Conservation (phyloP, 192 early-diverging fungal genomes). For the Backusella luteola region DNA sequence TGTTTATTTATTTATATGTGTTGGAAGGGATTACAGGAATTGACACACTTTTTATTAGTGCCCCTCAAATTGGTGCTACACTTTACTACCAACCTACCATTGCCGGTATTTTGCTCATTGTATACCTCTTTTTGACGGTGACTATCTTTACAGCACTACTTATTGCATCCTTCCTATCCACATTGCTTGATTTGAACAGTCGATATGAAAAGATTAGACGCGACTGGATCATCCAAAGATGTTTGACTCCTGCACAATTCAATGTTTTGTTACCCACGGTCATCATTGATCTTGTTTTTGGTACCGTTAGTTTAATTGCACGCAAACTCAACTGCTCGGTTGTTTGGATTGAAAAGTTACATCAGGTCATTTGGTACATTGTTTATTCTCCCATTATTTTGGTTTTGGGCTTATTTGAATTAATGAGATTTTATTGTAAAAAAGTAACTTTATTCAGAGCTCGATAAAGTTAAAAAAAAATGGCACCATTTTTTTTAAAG, state of each 20-base stretch:
- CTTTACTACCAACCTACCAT: slow-evolving; percentile 25
- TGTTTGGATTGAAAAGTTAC: slow-evolving; percentile 9
- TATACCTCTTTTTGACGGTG: slow-evolving; percentile 29
- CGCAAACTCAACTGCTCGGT: background rate
- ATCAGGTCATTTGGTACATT: slow-evolving; percentile 26
- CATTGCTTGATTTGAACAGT: slow-evolving; percentile 12
- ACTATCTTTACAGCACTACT: slow-evolving; percentile 21
- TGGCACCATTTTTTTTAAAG: background rate
- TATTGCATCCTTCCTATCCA: slow-evolving; percentile 27
- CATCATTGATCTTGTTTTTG: slow-evolving; percentile 15
- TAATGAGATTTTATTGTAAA: background rate
- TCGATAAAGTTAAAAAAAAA: background rate
- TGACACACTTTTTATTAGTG: slow-evolving; percentile 16
- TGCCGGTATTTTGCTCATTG: slow-evolving; percentile 21
- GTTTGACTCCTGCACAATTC: background rate
- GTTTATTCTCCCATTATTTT: slow-evolving; percentile 25
- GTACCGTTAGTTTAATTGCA: background rate
- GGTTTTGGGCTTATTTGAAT: slow-evolving; percentile 11
- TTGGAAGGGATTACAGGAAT: background rate
- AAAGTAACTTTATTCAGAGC: background rate
- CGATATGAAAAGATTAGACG: background rate
- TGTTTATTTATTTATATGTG: background rate
- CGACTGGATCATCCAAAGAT: background rate
- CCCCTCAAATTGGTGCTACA: slow-evolving; percentile 34
- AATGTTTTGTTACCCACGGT: slow-evolving; percentile 11